Conservation (phyloP, 495 filamentous ascomycete genomes). For the Rusavskia elegans region DNA sequence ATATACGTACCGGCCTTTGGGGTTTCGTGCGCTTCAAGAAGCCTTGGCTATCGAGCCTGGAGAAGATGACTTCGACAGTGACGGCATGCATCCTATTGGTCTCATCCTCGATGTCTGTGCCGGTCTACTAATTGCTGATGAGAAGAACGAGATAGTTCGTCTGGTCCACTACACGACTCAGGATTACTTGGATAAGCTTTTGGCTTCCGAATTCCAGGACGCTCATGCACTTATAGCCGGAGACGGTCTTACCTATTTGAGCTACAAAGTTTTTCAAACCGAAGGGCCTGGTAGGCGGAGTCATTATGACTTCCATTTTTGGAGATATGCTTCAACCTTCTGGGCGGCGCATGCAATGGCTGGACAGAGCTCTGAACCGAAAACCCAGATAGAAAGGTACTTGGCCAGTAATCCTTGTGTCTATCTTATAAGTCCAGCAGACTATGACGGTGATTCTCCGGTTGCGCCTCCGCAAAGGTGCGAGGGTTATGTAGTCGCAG, state of each 20-base stretch:
- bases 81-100: neutral
- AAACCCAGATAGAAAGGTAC: neutral
- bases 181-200: constrained; percentile 27
- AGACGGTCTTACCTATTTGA: neutral
- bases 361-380: too few species aligned
- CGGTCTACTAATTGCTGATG: constrained; percentile 30
- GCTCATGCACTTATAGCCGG: neutral
- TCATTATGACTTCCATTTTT: neutral
- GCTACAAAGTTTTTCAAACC: neutral
- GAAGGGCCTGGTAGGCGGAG: neutral
- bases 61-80: constrained; percentile 16
- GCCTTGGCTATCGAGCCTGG: constrained; percentile 22
- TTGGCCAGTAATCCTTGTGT: neutral
- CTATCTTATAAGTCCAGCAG: neutral
- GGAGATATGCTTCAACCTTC: neutral
- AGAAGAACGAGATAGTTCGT: constrained; percentile 26
- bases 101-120: constrained; percentile 17
- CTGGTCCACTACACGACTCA: constrained; percentile 36
- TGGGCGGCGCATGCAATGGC: neutral
- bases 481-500: neutral
- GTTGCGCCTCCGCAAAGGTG: neutral
- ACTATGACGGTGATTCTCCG: neutral
- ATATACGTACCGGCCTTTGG: constrained; percentile 6
- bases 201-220: neutral
- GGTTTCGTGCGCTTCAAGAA: constrained; percentile 12